Evolutionary conservation across 495 filamentous ascomycete genomes (phyloP), one percentile per base, ranked within the genome.

Genomic region (Penicillium diatomitis): DNA sequence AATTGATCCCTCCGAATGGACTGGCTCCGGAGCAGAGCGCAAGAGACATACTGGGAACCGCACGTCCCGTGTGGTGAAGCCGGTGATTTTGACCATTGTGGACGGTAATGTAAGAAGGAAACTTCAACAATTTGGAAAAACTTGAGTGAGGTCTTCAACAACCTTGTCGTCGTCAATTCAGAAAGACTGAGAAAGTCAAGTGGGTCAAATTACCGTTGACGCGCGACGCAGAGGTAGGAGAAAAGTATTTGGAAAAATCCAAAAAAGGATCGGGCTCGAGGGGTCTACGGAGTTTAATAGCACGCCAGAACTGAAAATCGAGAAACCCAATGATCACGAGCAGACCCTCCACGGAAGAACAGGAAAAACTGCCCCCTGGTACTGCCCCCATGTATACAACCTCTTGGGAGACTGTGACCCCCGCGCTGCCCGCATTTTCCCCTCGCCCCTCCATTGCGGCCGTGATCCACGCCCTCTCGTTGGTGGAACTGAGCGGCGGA

Each of bases 31-130:
- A 2, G 20, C 20, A 20, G 20, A 20, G 20, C 20, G 20, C 20
- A 20, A 20, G 20, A 47, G 37, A 58, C 76, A 49, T 74, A 84
- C 82, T 33, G 90, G 90, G 72, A 96, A 96, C 61, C 90, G 81
- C 63, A 96, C 86, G 71, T 96, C 90, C 55, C 86, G 78, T 41
- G 87, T 90, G 53, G 76, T 76, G 64, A 80, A 87, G 48, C 81
- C 77, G 46, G 86, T 91, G 67, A 96, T 91, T 32, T 83, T 91
- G 56, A 94, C 82, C 75, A 77, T 82, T 57, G 47, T 70, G 58
- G 44, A 38, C 7, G 2, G 5, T 32, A 5, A 32, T 40, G 3
- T 31, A 32, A 9, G 42, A 12, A 6, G 10, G 50, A 35, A 28
- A n/a, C 8, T 11, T 12, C 36, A 36, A 30, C 6, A 2, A 8